Percentiles rank a stretch among this genome's conserved stretches.
Evolutionary conservation across 2,329 filamentous ascomycete species (phyloP).

Genomic region (Thyridium curvatum): DNA sequence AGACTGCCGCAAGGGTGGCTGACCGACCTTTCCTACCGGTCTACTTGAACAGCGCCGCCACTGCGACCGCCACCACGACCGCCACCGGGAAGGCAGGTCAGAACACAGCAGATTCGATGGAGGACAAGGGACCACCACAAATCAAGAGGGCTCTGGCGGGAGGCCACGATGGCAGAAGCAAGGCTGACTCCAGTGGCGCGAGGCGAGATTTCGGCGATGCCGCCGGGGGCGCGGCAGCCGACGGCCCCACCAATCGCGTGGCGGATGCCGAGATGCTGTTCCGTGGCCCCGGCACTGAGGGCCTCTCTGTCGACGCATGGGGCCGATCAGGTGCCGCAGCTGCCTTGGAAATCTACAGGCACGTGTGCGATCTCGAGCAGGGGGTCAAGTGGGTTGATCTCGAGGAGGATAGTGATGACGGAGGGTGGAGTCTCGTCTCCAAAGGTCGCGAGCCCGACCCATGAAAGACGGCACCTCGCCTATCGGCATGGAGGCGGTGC

Average conservation of each 20-base stretch:
- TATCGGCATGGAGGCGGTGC: too few relatives aligned
- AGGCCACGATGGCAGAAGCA: too few relatives aligned
- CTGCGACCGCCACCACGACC: too few relatives aligned
- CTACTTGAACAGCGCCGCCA: slow-evolving; percentile 3
- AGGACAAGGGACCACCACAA: too few relatives aligned
- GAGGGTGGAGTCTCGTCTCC: background rate
- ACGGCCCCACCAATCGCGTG: background rate
- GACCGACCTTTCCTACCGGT: slow-evolving; percentile 7
- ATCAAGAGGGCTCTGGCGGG: too few relatives aligned
- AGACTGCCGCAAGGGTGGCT: background rate
- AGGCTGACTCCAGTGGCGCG: too few relatives aligned
- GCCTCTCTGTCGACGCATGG: slow-evolving; percentile 2
- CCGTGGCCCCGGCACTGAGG: background rate
- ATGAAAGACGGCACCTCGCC: too few relatives aligned
- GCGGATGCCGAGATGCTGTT: background rate
- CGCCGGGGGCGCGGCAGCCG: too few relatives aligned
- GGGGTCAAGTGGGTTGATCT: background rate
- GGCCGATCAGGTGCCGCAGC: background rate
- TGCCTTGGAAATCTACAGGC: background rate
- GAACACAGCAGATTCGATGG: too few relatives aligned
- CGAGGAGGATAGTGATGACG: too few relatives aligned
- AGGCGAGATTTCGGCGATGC: too few relatives aligned
- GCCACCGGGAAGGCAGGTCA: too few relatives aligned
- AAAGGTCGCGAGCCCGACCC: background rate
- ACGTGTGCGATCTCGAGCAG: slow-evolving; percentile 2